phyloP scores from a whole-genome alignment of 495 filamentous ascomycete genomes.

The Poronia punctata region DNA sequence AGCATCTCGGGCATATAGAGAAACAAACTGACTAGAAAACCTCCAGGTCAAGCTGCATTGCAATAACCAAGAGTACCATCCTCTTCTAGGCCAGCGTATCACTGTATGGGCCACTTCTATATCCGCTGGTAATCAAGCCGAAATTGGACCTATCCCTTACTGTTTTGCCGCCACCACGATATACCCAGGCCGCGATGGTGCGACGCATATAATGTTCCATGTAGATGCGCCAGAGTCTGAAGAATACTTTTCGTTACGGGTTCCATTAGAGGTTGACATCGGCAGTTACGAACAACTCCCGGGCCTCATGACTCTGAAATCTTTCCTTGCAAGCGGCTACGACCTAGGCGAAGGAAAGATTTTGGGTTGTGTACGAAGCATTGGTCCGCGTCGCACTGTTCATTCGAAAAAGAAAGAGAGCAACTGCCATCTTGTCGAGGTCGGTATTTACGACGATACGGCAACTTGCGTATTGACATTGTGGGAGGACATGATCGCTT shows the following conservation, averaged over 20 bases:
- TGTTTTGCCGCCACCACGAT: slow-evolving; percentile 34
- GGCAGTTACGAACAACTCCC: slow-evolving; percentile 27
- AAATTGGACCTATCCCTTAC: slow-evolving; percentile 17
- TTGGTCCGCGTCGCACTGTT: slow-evolving; percentile 46
- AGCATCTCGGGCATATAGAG: background rate
- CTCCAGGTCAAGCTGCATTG: slow-evolving; percentile 40
- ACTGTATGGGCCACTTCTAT: slow-evolving; percentile 38
- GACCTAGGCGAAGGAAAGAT: slow-evolving; percentile 41
- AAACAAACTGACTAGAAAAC: too few species aligned
- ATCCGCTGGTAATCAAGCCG: slow-evolving; percentile 23
- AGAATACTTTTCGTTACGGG: slow-evolving; percentile 34
- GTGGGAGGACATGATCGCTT: slow-evolving; percentile 43
- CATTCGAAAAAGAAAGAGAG: slow-evolving; percentile 37
- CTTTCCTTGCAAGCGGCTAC: slow-evolving; percentile 46
- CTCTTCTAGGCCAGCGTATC: slow-evolving; percentile 34
- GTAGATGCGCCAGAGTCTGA: slow-evolving; percentile 29
- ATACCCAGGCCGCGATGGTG: slow-evolving; percentile 45
- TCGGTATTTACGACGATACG: slow-evolving; percentile 56
- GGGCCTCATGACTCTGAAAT: slow-evolving; percentile 48
- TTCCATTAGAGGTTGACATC: slow-evolving; percentile 36
- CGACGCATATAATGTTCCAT: slow-evolving; percentile 47
- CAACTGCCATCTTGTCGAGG: slow-evolving; percentile 38
- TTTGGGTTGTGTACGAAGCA: slow-evolving; percentile 50
- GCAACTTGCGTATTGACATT: slow-evolving; percentile 45
- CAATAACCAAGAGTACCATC: slow-evolving; percentile 21